Conservation (phyloP, 1,284 basidiomycete genomes). For the Malassezia yamatoensis region DNA sequence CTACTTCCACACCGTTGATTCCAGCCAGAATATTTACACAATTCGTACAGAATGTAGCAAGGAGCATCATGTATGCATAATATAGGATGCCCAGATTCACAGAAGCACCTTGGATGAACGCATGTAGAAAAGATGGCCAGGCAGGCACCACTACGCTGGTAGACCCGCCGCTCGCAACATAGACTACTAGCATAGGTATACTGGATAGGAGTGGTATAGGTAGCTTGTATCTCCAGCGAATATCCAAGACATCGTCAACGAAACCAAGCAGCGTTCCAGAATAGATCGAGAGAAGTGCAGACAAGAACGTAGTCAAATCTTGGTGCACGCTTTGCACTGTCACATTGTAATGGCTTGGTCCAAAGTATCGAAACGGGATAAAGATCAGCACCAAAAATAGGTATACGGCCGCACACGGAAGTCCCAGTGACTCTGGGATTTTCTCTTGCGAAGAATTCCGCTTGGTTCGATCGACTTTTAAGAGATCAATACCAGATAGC, state of each 20-base stretch:
- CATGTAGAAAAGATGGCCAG: conserved; percentile 37
- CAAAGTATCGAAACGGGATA: conserved; percentile 44
- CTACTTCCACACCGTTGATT: conserved; percentile 83
- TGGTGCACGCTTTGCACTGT: conserved; percentile 8
- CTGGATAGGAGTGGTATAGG: conserved; percentile 88
- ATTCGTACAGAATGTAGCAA: conserved; percentile 95
- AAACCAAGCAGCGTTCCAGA: conserved; percentile 90
- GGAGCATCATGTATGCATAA: conserved; percentile 87
- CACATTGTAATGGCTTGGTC: conserved; percentile 12
- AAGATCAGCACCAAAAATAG: conserved; percentile 59
- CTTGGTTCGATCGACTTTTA: conserved; percentile 21
- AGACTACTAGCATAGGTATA: conserved; percentile 87
- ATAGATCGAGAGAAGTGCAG: conserved; percentile 76
- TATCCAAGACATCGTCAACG: conserved; percentile 94
- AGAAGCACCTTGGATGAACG: conserved; percentile 56
- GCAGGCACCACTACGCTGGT: conserved; percentile 86
- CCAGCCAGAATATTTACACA: conserved; percentile 98
- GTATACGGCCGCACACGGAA: conserved; percentile 80
- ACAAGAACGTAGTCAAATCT: conserved; percentile 78
- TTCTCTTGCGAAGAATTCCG: not conserved
- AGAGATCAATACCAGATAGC: conserved; percentile 37
- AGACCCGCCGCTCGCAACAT: conserved; percentile 83
- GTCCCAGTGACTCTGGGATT: conserved; percentile 85
- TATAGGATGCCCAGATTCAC: conserved; percentile 89
- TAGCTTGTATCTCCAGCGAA: conserved; percentile 94